Evolutionary conservation across 495 filamentous ascomycete genomes (phyloP).

Genomic region (Jackrogersella minutella): DNA sequence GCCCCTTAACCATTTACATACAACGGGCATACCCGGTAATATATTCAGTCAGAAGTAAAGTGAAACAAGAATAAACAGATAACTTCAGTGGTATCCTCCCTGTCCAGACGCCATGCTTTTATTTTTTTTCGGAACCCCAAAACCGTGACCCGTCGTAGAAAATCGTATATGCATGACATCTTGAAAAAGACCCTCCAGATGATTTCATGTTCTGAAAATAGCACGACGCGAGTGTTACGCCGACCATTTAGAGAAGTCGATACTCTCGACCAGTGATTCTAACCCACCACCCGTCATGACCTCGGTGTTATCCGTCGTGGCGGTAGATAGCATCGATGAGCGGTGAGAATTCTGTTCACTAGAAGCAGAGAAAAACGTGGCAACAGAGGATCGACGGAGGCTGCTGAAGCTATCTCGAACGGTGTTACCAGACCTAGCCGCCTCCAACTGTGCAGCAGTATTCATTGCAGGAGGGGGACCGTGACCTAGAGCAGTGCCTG

Average conservation of each 20-base stretch:
- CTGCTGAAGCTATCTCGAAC: slow-evolving; percentile 61
- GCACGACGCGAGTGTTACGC: not conserved
- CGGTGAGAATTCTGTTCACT: slow-evolving; percentile 59
- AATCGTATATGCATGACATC: slow-evolving; percentile 32
- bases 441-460: slow-evolving; percentile 39
- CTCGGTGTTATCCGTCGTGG: slow-evolving; percentile 60
- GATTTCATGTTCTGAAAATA: not conserved
- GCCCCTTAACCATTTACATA: slow-evolving; percentile 19
- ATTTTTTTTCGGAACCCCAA: slow-evolving; percentile 19
- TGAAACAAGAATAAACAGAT: slow-evolving; percentile 13
- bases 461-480: slow-evolving; percentile 5
- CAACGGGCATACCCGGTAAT: slow-evolving; percentile 5
- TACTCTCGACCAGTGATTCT: slow-evolving; percentile 60
- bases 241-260: slow-evolving; percentile 70
- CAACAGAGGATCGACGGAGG: slow-evolving; percentile 60
- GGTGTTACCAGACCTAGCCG: slow-evolving; percentile 49
- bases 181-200: not conserved
- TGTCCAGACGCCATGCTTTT: slow-evolving; percentile 45
- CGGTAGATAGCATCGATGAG: slow-evolving; percentile 58
- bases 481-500: slow-evolving; percentile 48
- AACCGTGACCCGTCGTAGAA: slow-evolving; percentile 37
- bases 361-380: slow-evolving; percentile 61
- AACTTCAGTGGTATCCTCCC: slow-evolving; percentile 46
- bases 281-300: slow-evolving; percentile 47
- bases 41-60: slow-evolving; percentile 20